Percentiles rank a stretch among this genome's conserved stretches.
phyloP scores from a whole-genome alignment of 164 flowering plant species.

The grape (Vitis vinifera) region DNA sequence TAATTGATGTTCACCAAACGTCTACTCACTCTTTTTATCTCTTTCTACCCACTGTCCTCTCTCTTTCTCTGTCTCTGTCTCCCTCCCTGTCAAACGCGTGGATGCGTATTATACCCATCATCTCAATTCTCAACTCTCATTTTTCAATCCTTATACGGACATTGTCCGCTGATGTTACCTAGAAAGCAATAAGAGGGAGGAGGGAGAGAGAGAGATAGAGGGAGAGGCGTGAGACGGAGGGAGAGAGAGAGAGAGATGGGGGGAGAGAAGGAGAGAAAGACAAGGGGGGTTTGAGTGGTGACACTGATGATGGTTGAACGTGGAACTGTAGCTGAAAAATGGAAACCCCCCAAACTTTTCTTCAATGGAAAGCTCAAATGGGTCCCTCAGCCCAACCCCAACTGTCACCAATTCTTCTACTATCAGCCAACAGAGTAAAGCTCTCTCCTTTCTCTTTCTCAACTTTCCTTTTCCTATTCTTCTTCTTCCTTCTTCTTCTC shows the following conservation, averaged over 20 bases:
- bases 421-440: slow-evolving; percentile 15
- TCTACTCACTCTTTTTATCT: no score
- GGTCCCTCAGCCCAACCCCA: slow-evolving; percentile 28
- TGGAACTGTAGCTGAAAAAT: slow-evolving; percentile 6
- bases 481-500: slow-evolving; percentile 1
- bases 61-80: no score
- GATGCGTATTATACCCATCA: no score
- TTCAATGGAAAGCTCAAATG: slow-evolving; percentile 28
- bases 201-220: no score
- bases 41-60: no score
- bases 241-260: not conserved
- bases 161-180: no score
- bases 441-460: slow-evolving; percentile 20
- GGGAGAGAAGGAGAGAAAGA: slow-evolving; percentile 13
- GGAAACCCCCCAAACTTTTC: slow-evolving; percentile 26
- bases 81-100: no score
- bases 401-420: slow-evolving; percentile 32
- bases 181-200: no score
- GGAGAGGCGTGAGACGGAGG: no score
- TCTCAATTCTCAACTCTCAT: no score
- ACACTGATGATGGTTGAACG: slow-evolving; percentile 22
- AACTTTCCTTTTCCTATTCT: not conserved
- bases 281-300: slow-evolving; percentile 5
- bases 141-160: no score
- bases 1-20: no score